phyloP scores from a whole-genome alignment of 176 grass and related monocot species.

The Musa beccarii region DNA sequence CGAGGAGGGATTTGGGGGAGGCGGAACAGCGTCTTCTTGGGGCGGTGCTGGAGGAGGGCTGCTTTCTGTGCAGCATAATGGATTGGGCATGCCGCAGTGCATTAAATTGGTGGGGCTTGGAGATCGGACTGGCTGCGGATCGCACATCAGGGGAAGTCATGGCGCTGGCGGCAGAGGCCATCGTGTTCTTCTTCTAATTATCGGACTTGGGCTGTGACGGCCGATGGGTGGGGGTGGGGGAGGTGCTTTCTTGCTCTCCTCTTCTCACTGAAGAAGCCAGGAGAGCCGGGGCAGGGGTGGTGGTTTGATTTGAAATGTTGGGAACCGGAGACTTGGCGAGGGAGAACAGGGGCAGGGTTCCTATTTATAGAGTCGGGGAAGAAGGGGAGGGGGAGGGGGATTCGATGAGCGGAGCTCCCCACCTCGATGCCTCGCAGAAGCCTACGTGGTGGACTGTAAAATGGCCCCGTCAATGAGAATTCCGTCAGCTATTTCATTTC shows the following conservation, averaged over 20 bases:
- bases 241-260: no score
- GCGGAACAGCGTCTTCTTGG: neutral
- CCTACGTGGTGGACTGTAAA: constrained; percentile 1
- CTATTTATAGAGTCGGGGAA: neutral
- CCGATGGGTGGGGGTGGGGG: no score
- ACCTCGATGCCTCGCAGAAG: neutral
- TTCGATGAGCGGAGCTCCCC: neutral
- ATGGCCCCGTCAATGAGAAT: neutral
- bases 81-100: neutral
- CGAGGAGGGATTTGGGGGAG: neutral
- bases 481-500: neutral
- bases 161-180: neutral
- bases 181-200: neutral
- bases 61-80: neutral
- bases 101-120: neutral
- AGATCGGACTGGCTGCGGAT: neutral
- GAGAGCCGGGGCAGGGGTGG: no score
- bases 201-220: no score
- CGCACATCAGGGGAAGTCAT: neutral
- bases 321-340: neutral
- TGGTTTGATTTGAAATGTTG: neutral
- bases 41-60: neutral
- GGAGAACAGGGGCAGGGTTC: neutral
- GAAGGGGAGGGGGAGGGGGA: no score
- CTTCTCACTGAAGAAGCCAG: no score